Percentiles rank a stretch among this genome's conserved stretches.
Conservation (phyloP, 2,329 filamentous ascomycete species). For the Fusarium domesticum region DNA sequence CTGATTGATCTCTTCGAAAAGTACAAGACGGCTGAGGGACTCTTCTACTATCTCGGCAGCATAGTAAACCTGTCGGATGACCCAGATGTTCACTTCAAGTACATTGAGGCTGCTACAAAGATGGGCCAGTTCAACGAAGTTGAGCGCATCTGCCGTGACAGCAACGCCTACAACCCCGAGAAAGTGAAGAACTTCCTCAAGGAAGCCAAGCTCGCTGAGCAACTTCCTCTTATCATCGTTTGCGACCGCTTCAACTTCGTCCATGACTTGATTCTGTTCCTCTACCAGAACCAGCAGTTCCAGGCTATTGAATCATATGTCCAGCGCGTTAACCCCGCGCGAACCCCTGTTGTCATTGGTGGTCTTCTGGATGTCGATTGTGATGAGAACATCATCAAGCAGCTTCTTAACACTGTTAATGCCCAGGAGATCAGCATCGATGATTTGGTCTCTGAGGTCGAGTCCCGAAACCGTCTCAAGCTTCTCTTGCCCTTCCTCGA, state of each 20-base stretch:
- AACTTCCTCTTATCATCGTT: constrained; percentile 94
- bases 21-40: constrained; percentile 92
- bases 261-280: constrained; percentile 90
- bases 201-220: constrained; percentile 87
- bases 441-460: constrained; percentile 90
- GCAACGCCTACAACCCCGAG: constrained; percentile 83
- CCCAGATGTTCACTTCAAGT: constrained; percentile 96
- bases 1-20: constrained; percentile 95
- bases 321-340: constrained; percentile 87
- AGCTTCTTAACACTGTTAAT: constrained; percentile 79
- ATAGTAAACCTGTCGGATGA: constrained; percentile 97
- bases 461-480: constrained; percentile 92
- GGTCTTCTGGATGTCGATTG: constrained; percentile 95
- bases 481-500: constrained; percentile 94
- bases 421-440: constrained; percentile 87
- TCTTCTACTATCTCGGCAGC: constrained; percentile 97
- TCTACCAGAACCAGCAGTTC: constrained; percentile 99
- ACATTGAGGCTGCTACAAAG: constrained; percentile 93
- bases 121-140: constrained; percentile 95
- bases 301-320: constrained; percentile 98
- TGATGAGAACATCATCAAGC: constrained; percentile 94
- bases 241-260: constrained; percentile 99
- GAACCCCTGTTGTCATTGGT: constrained; percentile 89
- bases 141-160: constrained; percentile 94
- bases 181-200: constrained; percentile 99